Evolutionary conservation across 208 protist species (phyloP), one percentile per base, ranked within the genome.

Genomic region (Trypanosoma lewisi): DNA sequence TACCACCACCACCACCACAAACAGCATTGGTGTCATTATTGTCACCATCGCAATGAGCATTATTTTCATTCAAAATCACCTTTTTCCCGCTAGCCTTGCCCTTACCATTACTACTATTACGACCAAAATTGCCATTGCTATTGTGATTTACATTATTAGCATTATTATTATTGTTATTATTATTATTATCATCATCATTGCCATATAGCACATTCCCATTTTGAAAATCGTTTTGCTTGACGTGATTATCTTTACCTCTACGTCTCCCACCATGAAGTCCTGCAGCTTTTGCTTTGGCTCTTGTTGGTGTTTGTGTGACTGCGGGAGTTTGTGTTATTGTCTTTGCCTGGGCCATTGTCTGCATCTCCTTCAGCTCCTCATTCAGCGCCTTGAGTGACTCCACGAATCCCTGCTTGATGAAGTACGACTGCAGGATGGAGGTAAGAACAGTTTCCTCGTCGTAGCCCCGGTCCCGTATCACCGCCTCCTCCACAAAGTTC

Each of bases 401-500:
- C 1, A 82, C 66, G 31, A 90, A 67, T 2, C 87, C 87, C n/a
- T 75, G 72, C 1, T 81, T 66, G 14, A 75, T 63, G 4, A 93
- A 70, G 55, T 90, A 89, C 8, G 87, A 87, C 31, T 80, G 83
- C 27, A 90, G 56, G 55, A 93, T 78, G 21, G 75, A 62, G 4
- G 71, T 49, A 27, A 93, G 49, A n/a, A 67, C 58, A 27, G 42
- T 53, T 70, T 93, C 81, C 48, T 93, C 87, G 37, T 92, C 75
- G 27, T 76, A 76, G 2, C 75, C 77, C 4, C 67, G 69, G 58
- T 89, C 83, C n/a, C 66, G 67, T 17, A 86, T 78, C 25, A 86
- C 83, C 1, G 83, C 83, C 62, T 88, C 81, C 70, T 93, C 87
- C 47, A 93, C 74, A 19, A 84, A 58, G 19, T 41, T 49, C 80